These are phyloP conservation scores for Phytophthora fragariaefolia DNA, from an alignment of 352 stramenopile genomes.

Conservation along the genomic window DNA sequence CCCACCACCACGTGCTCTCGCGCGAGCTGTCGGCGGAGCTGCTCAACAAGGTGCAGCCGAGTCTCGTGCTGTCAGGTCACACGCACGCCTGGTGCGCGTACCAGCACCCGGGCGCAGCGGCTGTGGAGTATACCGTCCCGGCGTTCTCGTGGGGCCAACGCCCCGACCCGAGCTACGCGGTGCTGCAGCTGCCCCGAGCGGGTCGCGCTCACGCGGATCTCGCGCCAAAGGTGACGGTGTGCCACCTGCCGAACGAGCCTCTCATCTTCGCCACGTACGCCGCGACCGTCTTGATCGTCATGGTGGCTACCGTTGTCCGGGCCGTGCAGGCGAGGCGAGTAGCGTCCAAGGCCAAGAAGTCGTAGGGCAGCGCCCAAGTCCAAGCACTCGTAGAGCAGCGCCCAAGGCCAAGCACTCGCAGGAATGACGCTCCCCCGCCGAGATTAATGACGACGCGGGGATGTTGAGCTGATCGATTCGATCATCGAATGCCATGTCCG, in stretches of 20 bases:
- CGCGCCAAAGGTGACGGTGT: slow-evolving; percentile 31
- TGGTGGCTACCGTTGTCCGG: slow-evolving; percentile 25
- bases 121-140: slow-evolving; percentile 70
- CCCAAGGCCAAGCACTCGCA: slow-evolving; percentile 17
- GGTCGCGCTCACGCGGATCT: not conserved
- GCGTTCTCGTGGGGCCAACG: slow-evolving; percentile 85
- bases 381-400: slow-evolving; percentile 18
- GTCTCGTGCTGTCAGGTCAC: slow-evolving; percentile 73
- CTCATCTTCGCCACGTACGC: slow-evolving; percentile 51
- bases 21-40: slow-evolving; percentile 55
- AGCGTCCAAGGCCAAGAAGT: slow-evolving; percentile 14
- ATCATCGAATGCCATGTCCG: slow-evolving; percentile 17
- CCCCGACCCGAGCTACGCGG: slow-evolving; percentile 75
- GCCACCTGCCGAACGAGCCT: slow-evolving; percentile 44
- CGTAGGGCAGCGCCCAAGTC: slow-evolving; percentile 4
- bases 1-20: slow-evolving; percentile 77
- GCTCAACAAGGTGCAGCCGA: slow-evolving; percentile 52
- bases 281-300: slow-evolving; percentile 14
- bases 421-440: not conserved
- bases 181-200: slow-evolving; percentile 40
- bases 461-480: not conserved
- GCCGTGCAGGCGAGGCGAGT: slow-evolving; percentile 4
- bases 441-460: not conserved
- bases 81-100: slow-evolving; percentile 78
- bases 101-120: slow-evolving; percentile 31